Evolutionary conservation across 495 filamentous ascomycete genomes (phyloP), one percentile per base, ranked within the genome.

Genomic region (Echria macrotheca): DNA sequence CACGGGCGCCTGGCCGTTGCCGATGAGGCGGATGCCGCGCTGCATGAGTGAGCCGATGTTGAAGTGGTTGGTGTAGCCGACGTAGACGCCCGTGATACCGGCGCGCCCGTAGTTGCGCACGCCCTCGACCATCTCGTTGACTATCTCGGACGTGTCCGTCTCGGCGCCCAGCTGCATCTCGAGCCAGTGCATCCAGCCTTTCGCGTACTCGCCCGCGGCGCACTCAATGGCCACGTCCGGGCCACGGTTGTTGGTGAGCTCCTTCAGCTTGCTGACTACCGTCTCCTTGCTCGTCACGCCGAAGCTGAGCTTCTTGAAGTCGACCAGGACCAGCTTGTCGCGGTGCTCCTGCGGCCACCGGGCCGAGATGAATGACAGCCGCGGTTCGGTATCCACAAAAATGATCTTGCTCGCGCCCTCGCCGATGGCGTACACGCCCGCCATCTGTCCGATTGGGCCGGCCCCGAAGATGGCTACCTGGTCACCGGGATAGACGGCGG

Each of bases 1-100:
- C 4, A 94, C 87, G 0, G 86, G 88, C 0, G 86, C 84, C 62
- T 95, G 89, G 2, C 90, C 88, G 59, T 88, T 88, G 36, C 90
- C 87, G 49, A 86, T 85, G 12, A 95, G 73, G 1, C 81, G 80
- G 53, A 95, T 82, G 22, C 90, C 89, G 38, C 84, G 82, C 65
- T 95, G 81, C 90, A 95, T 96, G 15, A 95, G 57, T 1, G 87
- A 77, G 23, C 90, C 87, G 56, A 94, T 83, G 56, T 87, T 87
- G 75, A 91, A 88, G 54, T 89, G 84, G 64, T 76, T 91, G 4
- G 83, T 86, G 81, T 81, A 91, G 42, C 86, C 88, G 35, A 85
- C 85, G 63, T 91, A 91, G 38, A 91, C 80, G 28, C 86, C 89
- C 0, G 87, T 95, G 44, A 95, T 71, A 14, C 88, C 86, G 45